A percentile compares a stretch with the other conserved stretches of the same genome.
These are phyloP conservation scores for Cornus kousa DNA, from an alignment of 148 eudicot species.

Conservation along the genomic window DNA sequence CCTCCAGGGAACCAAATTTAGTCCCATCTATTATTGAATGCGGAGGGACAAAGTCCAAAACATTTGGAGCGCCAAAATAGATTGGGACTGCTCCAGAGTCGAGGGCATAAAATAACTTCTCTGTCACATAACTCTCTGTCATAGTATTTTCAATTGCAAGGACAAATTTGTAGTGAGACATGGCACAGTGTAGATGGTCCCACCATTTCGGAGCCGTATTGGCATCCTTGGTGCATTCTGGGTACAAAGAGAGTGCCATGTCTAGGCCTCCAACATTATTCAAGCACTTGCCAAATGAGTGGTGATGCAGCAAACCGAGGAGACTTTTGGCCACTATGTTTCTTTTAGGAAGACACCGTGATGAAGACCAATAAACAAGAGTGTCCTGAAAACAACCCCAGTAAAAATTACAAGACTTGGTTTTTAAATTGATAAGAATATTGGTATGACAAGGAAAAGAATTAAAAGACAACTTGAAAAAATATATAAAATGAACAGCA, in stretches of 20 bases:
- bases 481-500: background rate
- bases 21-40: conserved; percentile 89
- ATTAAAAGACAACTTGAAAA: background rate
- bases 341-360: conserved; percentile 85
- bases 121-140: conserved; percentile 95
- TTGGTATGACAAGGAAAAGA: background rate
- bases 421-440: background rate
- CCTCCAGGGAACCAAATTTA: conserved; percentile 64
- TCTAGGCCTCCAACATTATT: conserved; percentile 93
- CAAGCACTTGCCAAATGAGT: conserved; percentile 96
- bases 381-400: conserved; percentile 47
- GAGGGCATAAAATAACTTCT: conserved; percentile 86
- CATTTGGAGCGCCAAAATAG: conserved; percentile 96
- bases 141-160: conserved; percentile 90
- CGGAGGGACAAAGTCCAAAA: conserved; percentile 91
- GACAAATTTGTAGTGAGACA: conserved; percentile 95
- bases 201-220: conserved; percentile 78
- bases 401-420: background rate
- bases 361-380: conserved; percentile 98
- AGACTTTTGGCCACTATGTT: conserved; percentile 65
- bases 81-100: conserved; percentile 92
- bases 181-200: conserved; percentile 97
- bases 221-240: conserved; percentile 61
- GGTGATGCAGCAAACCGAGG: conserved; percentile 66
- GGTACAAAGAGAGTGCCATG: conserved; percentile 77